Evolutionary conservation across 2,329 filamentous ascomycete genomes (phyloP).

Genomic region (Rasamsonia emersonii): DNA sequence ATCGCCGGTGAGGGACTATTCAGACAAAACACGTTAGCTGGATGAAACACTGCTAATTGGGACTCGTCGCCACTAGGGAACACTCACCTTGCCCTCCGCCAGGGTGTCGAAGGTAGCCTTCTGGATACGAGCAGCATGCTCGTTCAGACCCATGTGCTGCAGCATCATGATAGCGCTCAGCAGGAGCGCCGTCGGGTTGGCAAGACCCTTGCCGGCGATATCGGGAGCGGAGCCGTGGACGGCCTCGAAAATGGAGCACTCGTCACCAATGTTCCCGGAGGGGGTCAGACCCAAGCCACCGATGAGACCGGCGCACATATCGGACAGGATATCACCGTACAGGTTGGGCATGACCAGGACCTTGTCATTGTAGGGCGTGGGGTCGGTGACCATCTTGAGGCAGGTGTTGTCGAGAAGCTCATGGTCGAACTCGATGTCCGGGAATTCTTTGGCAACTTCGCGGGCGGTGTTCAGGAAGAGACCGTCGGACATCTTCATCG

Average conservation of each 20-base stretch:
- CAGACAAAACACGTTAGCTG: constrained; percentile 9
- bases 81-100: constrained; percentile 76
- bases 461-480: constrained; percentile 86
- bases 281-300: constrained; percentile 95
- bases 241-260: constrained; percentile 99
- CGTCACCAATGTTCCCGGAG: constrained; percentile 96
- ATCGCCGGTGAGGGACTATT: constrained; percentile 75
- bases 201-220: constrained; percentile 90
- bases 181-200: constrained; percentile 93
- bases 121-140: constrained; percentile 82
- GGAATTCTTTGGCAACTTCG: constrained; percentile 89
- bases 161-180: constrained; percentile 99
- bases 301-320: constrained; percentile 98
- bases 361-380: constrained; percentile 96
- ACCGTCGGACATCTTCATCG: constrained; percentile 99
- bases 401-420: constrained; percentile 99
- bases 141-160: constrained; percentile 87
- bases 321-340: constrained; percentile 98
- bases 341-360: constrained; percentile 96
- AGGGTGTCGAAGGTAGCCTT: constrained; percentile 91
- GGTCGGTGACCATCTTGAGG: constrained; percentile 97
- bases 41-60: neutral
- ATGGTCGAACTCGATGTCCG: constrained; percentile 89
- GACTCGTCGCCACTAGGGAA: constrained; percentile 1
- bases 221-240: constrained; percentile 96